Evolutionary conservation across 1,284 basidiomycete species (phyloP).

Genomic region (Xerocomus amazonicus): DNA sequence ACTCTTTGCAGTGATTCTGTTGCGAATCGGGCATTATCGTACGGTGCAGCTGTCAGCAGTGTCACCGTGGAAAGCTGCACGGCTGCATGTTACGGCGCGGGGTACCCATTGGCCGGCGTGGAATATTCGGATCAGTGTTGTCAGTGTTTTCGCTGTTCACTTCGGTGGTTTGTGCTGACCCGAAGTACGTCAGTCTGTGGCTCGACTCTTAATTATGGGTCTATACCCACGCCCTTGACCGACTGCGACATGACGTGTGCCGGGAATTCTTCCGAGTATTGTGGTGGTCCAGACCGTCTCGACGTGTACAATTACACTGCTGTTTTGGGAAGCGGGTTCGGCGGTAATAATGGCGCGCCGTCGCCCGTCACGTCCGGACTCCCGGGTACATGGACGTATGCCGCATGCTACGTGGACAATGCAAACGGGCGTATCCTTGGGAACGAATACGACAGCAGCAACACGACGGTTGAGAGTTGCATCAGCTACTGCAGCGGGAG

Average conservation of each 20-base stretch:
- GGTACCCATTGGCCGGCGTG: constrained; percentile 52
- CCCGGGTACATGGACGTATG: constrained; percentile 48
- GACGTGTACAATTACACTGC: constrained; percentile 22
- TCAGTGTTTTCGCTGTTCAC: constrained; percentile 31
- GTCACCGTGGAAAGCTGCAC: constrained; percentile 14
- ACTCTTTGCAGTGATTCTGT: constrained; percentile 40
- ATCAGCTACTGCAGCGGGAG: constrained; percentile 40
- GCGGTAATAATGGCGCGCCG: background rate
- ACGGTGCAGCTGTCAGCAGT: constrained; percentile 19
- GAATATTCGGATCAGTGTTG: constrained; percentile 38
- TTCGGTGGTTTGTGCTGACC: background rate
- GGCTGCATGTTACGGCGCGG: constrained; percentile 54
- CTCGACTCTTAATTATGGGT: constrained; percentile 42
- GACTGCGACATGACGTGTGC: constrained; percentile 64
- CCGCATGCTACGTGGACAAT: constrained; percentile 43
- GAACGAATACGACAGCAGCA: constrained; percentile 29
- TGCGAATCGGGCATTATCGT: constrained; percentile 45
- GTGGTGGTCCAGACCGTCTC: constrained; percentile 57
- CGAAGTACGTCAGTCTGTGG: constrained; percentile 48
- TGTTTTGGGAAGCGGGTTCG: background rate
- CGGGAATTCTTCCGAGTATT: constrained; percentile 58
- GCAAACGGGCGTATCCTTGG: constrained; percentile 48
- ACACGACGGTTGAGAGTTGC: constrained; percentile 46
- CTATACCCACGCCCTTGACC: constrained; percentile 41
- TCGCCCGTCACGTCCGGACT: background rate